A percentile compares a stretch with the other conserved stretches of the same genome.
These are phyloP conservation scores for Tolypocladium ophioglossoides DNA, from an alignment of 2,329 filamentous ascomycete species.

Conservation along the genomic window DNA sequence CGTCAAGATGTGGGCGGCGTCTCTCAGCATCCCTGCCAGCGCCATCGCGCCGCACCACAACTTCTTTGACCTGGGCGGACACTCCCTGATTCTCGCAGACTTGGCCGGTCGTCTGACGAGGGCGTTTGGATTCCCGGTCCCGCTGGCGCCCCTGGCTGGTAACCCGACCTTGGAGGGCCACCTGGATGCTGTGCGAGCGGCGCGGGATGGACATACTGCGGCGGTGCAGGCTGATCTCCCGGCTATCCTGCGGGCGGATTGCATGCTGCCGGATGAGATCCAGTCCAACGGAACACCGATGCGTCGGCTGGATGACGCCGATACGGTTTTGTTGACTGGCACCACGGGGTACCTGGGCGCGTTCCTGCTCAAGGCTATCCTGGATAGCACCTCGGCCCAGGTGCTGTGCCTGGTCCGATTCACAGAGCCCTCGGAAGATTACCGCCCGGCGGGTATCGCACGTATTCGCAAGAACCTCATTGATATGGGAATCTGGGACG, in stretches of 20 bases:
- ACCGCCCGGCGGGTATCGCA: slow-evolving; percentile 56
- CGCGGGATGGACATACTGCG: slow-evolving; percentile 62
- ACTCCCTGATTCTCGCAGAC: slow-evolving; percentile 68
- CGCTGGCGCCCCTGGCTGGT: slow-evolving; percentile 60
- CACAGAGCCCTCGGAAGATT: slow-evolving; percentile 53
- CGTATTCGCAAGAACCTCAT: slow-evolving; percentile 65
- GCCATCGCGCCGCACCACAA: slow-evolving; percentile 60
- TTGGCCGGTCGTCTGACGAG: slow-evolving; percentile 60
- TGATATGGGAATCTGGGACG: slow-evolving; percentile 69
- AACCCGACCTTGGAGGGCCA: slow-evolving; percentile 64
- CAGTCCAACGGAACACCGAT: slow-evolving; percentile 42
- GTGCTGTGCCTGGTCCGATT: slow-evolving; percentile 68
- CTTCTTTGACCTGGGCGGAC: slow-evolving; percentile 74
- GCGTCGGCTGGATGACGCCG: slow-evolving; percentile 50
- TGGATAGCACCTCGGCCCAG: slow-evolving; percentile 57
- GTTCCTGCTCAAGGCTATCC: slow-evolving; percentile 58
- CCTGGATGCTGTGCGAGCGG: slow-evolving; percentile 56
- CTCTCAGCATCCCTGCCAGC: slow-evolving; percentile 52
- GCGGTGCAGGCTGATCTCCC: slow-evolving; percentile 68
- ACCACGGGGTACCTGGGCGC: slow-evolving; percentile 68
- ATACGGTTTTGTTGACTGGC: slow-evolving; percentile 62
- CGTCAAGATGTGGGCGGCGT: slow-evolving; percentile 60
- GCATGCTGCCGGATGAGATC: slow-evolving; percentile 59
- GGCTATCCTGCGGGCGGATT: slow-evolving; percentile 56
- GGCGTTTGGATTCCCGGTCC: slow-evolving; percentile 62